Evolutionary conservation across 73 alveolate species (phyloP), one percentile per base, ranked within the genome.

Genomic region (Tetrahymena thermophila): DNA sequence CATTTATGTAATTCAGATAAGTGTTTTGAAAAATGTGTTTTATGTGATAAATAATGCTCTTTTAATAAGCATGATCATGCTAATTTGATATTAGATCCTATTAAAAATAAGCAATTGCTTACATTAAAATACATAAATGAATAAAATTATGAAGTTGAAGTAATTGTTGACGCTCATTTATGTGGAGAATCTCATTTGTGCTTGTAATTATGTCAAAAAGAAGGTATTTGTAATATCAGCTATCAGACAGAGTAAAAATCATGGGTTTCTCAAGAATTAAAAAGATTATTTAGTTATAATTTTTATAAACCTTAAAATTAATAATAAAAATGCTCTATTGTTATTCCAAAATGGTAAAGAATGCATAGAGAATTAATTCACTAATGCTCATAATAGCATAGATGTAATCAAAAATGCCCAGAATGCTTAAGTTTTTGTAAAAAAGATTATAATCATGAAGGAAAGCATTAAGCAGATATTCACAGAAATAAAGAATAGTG

Each of bases 401-500:
- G 85, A 9, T 56, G 85, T 25, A 10, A 56, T 56, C 23, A 85
- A 16, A n/a, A 6, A 28, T 85, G 94, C 38, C 94, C 94, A 85
- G 94, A 85, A 85, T 42, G 84, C 43, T 21, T 42, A 94, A 43
- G 50, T 50, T 35, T 85, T 85, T 85, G 94, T n/a, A 85, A 5
- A 10, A 19, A 85, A 42, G 23, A 94, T 44, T 43, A 43, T 10
- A 85, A 38, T 40, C 96, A 94, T 42, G 43, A 42, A 50, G 96
- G 96, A 31, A 43, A 43, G 17, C 96, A 94, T 50, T 43, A 94
- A 21, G 17, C 96, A 14, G 34, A 43, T 42, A 43, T 25, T n/a
- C 96, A 94, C 44, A 94, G 96, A 94, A 94, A 94, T 94, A 94
- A 94, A 50, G 96, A 94, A 44, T 25, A 28, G 35, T 94, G 84